These are phyloP conservation scores for Penicillium oxalicum DNA, from an alignment of 2,329 filamentous ascomycete genomes.

Conservation along the genomic window DNA sequence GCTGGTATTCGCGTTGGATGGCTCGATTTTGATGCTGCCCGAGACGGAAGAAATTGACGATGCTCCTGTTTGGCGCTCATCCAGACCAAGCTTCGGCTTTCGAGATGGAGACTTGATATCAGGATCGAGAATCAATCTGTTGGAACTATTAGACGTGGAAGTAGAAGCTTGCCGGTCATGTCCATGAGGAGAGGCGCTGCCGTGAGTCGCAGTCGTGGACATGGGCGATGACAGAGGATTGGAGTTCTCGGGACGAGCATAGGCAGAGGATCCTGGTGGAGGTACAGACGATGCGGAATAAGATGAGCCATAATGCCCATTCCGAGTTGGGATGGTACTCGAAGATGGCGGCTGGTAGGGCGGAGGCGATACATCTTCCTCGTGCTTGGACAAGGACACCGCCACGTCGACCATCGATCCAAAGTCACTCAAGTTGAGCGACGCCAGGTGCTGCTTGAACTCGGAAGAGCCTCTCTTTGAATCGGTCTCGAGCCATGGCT, in stretches of 20 bases:
- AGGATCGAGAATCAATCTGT: background rate
- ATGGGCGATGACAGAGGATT: conserved; percentile 3
- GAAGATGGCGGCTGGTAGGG: conserved; percentile 12
- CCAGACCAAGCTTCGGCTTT: background rate
- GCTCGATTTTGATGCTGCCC: conserved; percentile 4
- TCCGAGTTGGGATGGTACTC: background rate
- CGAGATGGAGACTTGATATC: background rate
- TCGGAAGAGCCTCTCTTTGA: conserved; percentile 12
- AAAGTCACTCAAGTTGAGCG: conserved; percentile 30
- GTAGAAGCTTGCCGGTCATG: conserved; percentile 7
- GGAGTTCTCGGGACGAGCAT: background rate
- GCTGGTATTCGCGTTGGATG: background rate
- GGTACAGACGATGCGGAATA: conserved; percentile 4
- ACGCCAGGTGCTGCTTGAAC: conserved; percentile 19
- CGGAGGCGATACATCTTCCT: conserved; percentile 20
- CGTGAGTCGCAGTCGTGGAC: conserved; percentile 9
- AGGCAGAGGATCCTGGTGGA: conserved; percentile 2
- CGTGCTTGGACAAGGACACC: conserved; percentile 22
- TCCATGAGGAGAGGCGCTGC: conserved; percentile 7
- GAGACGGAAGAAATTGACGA: conserved; percentile 1
- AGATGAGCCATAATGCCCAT: conserved; percentile 1
- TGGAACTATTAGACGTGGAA: conserved; percentile 8
- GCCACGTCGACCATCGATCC: conserved; percentile 30
- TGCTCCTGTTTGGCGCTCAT: background rate
- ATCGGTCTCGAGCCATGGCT: conserved; percentile 30